Conservation (phyloP, 106 monocot genomes). For the Agapanthus africanus region DNA sequence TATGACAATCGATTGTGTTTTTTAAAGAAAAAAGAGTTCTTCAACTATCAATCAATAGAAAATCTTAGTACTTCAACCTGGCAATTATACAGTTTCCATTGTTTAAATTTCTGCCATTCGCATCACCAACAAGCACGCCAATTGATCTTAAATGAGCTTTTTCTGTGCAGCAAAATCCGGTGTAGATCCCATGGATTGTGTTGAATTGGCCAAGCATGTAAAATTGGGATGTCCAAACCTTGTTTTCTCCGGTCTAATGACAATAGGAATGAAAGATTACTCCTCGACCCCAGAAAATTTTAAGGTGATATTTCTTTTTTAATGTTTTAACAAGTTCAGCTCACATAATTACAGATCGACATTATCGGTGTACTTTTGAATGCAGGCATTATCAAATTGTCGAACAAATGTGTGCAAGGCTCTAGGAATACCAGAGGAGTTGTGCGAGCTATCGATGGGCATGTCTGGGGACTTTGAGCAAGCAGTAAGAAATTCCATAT, state of each 20-base stretch:
- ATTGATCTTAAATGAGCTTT: neutral
- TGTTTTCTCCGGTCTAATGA: slow-evolving; percentile 84
- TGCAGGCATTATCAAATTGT: slow-evolving; percentile 56
- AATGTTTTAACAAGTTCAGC: no score
- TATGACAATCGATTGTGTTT: no score
- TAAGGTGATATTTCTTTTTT: no score
- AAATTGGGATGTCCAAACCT: slow-evolving; percentile 67
- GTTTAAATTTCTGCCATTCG: neutral
- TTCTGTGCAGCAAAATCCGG: slow-evolving; percentile 74
- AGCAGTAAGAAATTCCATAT: slow-evolving; percentile 43
- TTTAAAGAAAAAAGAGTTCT: no score
- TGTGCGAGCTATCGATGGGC: slow-evolving; percentile 84
- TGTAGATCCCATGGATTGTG: slow-evolving; percentile 64
- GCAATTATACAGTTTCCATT: no score
- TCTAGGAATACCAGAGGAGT: slow-evolving; percentile 43
- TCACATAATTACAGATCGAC: no score
- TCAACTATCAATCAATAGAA: no score
- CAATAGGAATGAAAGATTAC: slow-evolving; percentile 79
- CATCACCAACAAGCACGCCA: neutral
- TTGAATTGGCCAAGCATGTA: slow-evolving; percentile 68
- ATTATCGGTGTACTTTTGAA: no score
- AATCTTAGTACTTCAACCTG: no score
- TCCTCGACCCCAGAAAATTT: slow-evolving; percentile 89
- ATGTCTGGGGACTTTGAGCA: slow-evolving; percentile 95
- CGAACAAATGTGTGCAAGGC: slow-evolving; percentile 55